Evolutionary conservation across 768 basidiomycete species (phyloP).

Genomic region (Scleroderma bovista): DNA sequence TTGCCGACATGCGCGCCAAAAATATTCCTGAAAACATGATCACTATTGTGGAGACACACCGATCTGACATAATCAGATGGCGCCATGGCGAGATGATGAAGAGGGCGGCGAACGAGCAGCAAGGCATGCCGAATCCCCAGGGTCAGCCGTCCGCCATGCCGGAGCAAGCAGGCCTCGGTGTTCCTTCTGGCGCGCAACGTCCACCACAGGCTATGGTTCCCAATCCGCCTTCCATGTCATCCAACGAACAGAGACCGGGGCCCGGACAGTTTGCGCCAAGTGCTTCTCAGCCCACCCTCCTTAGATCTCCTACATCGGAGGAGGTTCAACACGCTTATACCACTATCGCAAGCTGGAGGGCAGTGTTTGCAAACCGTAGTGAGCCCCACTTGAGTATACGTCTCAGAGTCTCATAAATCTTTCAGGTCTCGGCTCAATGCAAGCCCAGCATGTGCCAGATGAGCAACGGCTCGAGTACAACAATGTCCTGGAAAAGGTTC

Average conservation of each 20-base stretch:
- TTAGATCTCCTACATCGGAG: conserved; percentile 23
- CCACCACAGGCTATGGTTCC: conserved; percentile 6
- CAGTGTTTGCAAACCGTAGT: conserved; percentile 29
- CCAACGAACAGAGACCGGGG: conserved; percentile 14
- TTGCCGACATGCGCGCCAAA: conserved; percentile 47
- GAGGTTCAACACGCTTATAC: conserved; percentile 26
- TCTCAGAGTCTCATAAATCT: conserved; percentile 8
- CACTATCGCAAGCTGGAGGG: conserved; percentile 29
- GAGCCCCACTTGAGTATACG: conserved; percentile 10
- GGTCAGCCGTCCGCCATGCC: conserved; percentile 13
- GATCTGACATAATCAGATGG: conserved; percentile 26
- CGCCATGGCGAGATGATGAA: conserved; percentile 15
- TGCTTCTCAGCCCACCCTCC: not conserved
- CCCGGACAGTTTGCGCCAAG: conserved; percentile 6
- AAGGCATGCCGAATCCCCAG: conserved; percentile 15
- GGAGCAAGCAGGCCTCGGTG: conserved; percentile 12
- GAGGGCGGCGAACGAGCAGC: conserved; percentile 17
- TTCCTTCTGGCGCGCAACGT: conserved; percentile 15
- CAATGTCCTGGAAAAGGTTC: conserved; percentile 43
- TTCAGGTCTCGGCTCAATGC: conserved; percentile 28
- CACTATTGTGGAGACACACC: conserved; percentile 50
- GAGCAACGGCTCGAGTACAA: conserved; percentile 54
- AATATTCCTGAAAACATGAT: conserved; percentile 49
- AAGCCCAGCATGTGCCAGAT: conserved; percentile 36
- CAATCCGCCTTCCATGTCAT: conserved; percentile 7